Percentiles rank a stretch among this genome's conserved stretches.
Evolutionary conservation across 768 basidiomycete species (phyloP).

Genomic region (Hericium erinaceus): DNA sequence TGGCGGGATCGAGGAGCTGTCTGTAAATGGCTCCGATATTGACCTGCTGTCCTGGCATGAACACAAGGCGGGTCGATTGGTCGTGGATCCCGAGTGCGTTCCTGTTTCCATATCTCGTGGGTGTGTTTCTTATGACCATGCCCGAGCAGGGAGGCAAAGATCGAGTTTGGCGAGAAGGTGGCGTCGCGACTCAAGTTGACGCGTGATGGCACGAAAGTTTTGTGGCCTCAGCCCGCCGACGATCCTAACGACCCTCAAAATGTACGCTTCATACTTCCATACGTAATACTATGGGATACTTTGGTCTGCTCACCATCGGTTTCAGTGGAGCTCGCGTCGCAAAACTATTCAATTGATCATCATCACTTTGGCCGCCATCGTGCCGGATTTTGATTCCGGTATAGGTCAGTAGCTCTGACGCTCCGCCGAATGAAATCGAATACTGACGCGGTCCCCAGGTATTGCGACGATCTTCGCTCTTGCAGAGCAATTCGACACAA

Average conservation of each 20-base stretch:
- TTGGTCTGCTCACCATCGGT: conserved; percentile 6
- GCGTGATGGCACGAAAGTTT: conserved; percentile 44
- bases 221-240: conserved; percentile 65
- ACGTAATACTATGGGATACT: neutral
- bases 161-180: conserved; percentile 49
- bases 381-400: conserved; percentile 58
- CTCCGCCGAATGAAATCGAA: neutral
- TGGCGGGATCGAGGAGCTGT: neutral
- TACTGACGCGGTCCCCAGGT: conserved; percentile 23
- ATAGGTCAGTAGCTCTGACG: conserved; percentile 31
- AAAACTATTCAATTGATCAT: conserved; percentile 50
- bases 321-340: conserved; percentile 40
- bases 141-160: conserved; percentile 43
- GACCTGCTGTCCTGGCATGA: conserved; percentile 41
- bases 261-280: conserved; percentile 20
- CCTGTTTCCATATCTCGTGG: neutral
- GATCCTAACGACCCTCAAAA: conserved; percentile 59
- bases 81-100: conserved; percentile 52
- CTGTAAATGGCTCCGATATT: conserved; percentile 12
- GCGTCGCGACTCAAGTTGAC: conserved; percentile 50
- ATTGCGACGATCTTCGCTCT: conserved; percentile 55
- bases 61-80: conserved; percentile 44
- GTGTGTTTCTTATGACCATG: neutral
- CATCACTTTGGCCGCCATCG: conserved; percentile 51
- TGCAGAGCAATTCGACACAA: conserved; percentile 44